Conservation (phyloP, 2,329 filamentous ascomycete genomes). For the Apiospora sp. region DNA sequence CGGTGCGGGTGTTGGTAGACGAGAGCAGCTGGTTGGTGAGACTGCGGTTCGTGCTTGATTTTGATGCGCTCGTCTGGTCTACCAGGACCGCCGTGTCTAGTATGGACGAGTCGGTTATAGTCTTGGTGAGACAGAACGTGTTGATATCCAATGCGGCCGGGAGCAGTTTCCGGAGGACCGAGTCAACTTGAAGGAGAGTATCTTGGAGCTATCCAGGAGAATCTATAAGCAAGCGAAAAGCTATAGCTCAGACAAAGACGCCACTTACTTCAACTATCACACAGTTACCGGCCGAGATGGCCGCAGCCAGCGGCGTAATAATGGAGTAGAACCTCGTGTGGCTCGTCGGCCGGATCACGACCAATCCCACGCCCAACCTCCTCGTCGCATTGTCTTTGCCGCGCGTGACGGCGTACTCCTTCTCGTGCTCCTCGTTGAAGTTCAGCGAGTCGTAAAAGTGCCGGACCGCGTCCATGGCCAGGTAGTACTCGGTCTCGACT, state of each 20-base stretch:
- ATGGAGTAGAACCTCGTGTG: slow-evolving; percentile 44
- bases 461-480: slow-evolving; percentile 41
- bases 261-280: slow-evolving; percentile 43
- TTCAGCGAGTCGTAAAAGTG: slow-evolving; percentile 41
- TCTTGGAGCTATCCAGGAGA: slow-evolving; percentile 32
- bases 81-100: slow-evolving; percentile 36
- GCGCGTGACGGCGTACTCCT: slow-evolving; percentile 42
- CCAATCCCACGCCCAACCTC: slow-evolving; percentile 38
- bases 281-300: slow-evolving; percentile 47
- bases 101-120: slow-evolving; percentile 30
- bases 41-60: neutral
- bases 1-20: slow-evolving; percentile 38
- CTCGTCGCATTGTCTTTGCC: slow-evolving; percentile 36
- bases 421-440: slow-evolving; percentile 36
- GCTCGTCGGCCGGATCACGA: slow-evolving; percentile 42
- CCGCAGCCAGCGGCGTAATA: slow-evolving; percentile 42
- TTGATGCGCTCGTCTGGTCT: slow-evolving; percentile 36
- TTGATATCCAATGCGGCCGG: slow-evolving; percentile 37
- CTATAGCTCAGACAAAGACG: neutral
- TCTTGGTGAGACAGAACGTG: slow-evolving; percentile 36
- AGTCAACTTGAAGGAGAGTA: slow-evolving; percentile 35
- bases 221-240: neutral
- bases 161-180: slow-evolving; percentile 34
- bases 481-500: slow-evolving; percentile 42
- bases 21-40: slow-evolving; percentile 30